A percentile compares a stretch with the other conserved stretches of the same genome.
phyloP scores from a whole-genome alignment of 495 filamentous ascomycete species.

The Penicillium macrosclerotiorum region DNA sequence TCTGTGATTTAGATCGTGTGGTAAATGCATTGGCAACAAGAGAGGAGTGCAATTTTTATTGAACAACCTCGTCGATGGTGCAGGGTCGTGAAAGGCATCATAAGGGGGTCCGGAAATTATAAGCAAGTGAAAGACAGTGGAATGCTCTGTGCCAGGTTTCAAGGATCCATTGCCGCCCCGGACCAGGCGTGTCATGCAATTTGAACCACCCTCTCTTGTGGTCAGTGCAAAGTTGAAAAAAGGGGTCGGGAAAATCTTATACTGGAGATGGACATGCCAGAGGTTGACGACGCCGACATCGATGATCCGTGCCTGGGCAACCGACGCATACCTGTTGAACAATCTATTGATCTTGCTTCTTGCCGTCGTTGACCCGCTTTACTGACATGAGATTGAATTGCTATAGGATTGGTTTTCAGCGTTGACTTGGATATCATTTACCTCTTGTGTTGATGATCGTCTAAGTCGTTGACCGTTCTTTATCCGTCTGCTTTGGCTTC shows the following conservation, averaged over 20 bases:
- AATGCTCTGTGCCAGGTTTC: conserved; percentile 15
- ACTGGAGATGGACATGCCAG: conserved; percentile 12
- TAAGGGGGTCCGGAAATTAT: conserved; percentile 12
- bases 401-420: conserved; percentile 3
- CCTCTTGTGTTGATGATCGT: conserved; percentile 18
- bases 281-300: conserved; percentile 14
- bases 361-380: not conserved
- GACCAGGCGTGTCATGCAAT: conserved; percentile 12
- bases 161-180: not conserved
- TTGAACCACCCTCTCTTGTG: conserved; percentile 8
- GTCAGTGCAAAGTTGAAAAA: conserved; percentile 6
- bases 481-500: conserved; percentile 10
- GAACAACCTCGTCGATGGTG: not conserved
- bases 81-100: not conserved
- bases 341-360: not conserved
- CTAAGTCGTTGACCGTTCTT: conserved; percentile 19
- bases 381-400: conserved; percentile 5
- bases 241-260: conserved; percentile 19
- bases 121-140: conserved; percentile 8
- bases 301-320: conserved; percentile 22
- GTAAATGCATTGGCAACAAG: not conserved
- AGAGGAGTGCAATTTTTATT: not conserved
- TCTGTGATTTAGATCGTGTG: too few relatives aligned
- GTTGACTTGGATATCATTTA: conserved; percentile 2
- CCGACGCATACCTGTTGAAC: conserved; percentile 23